Evolutionary conservation across 179 eudicot species (phyloP).

Genomic region (Silene coronaria): DNA sequence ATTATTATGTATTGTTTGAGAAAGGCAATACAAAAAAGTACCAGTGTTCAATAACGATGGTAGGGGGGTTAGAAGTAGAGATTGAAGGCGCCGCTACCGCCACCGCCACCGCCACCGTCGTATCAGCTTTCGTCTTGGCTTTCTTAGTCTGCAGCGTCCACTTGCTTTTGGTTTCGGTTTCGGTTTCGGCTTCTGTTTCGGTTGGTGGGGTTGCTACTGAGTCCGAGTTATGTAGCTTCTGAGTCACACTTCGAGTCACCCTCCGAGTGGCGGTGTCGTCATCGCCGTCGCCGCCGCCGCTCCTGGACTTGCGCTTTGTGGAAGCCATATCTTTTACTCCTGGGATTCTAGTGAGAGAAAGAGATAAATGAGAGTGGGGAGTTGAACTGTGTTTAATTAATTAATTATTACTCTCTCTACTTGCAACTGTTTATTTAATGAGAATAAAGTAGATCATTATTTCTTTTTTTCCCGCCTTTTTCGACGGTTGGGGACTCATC

Average conservation of each 20-base stretch:
- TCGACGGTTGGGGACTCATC: constrained; percentile 18
- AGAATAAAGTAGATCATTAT: too few relatives aligned
- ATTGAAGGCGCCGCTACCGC: background rate
- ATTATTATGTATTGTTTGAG: too few relatives aligned
- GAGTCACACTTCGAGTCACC: constrained; percentile 19
- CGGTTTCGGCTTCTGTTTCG: background rate
- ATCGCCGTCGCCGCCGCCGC: too few relatives aligned
- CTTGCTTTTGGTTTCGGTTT: too few relatives aligned
- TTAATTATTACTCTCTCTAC: too few relatives aligned
- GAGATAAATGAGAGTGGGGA: background rate
- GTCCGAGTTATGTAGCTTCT: background rate
- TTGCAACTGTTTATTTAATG: too few relatives aligned
- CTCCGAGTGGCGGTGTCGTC: background rate
- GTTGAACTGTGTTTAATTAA: background rate
- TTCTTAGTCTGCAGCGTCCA: too few relatives aligned
- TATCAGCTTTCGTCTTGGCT: background rate
- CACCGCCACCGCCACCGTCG: background rate
- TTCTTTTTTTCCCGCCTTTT: constrained; percentile 26
- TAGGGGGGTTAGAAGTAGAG: background rate
- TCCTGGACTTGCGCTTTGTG: background rate
- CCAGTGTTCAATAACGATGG: constrained; percentile 21
- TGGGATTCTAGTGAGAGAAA: constrained; percentile 4
- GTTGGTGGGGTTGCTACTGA: background rate
- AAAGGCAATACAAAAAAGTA: background rate
- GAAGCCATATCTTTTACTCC: background rate